Evolutionary conservation across 2,329 filamentous ascomycete genomes (phyloP).

Genomic region (Biscogniauxia marginata): DNA sequence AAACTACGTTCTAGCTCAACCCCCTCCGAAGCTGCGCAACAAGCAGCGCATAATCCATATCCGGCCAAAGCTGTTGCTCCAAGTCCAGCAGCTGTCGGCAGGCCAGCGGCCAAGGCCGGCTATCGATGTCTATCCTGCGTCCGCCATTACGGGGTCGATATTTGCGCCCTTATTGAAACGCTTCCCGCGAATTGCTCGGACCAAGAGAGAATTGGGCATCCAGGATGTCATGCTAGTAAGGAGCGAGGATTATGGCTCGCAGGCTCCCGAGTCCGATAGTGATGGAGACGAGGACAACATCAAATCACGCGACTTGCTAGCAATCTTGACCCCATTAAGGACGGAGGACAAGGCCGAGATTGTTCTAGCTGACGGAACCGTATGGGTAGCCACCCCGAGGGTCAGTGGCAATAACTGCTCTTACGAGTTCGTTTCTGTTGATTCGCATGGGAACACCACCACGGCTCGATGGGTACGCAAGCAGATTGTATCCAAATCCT

Average conservation of each 20-base stretch:
- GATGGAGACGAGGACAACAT: conserved; percentile 43
- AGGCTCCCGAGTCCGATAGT: conserved; percentile 33
- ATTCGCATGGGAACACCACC: conserved; percentile 55
- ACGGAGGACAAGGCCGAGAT: conserved; percentile 62
- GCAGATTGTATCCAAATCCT: conserved; percentile 29
- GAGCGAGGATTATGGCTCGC: conserved; percentile 63
- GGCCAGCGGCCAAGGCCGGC: conserved; percentile 63
- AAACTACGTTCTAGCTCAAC: conserved; percentile 66
- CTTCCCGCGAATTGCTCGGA: conserved; percentile 63
- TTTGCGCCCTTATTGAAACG: conserved; percentile 58
- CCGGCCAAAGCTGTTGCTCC: conserved; percentile 67
- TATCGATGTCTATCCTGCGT: conserved; percentile 72
- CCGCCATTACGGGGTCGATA: conserved; percentile 55
- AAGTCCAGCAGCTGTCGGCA: conserved; percentile 65
- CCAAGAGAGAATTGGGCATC: conserved; percentile 61
- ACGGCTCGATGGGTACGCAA: conserved; percentile 70
- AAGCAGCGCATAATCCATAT: conserved; percentile 66
- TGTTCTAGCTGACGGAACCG: conserved; percentile 61
- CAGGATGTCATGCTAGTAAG: conserved; percentile 71
- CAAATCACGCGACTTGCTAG: conserved; percentile 54
- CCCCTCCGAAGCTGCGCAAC: conserved; percentile 56
- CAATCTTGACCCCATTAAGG: conserved; percentile 63
- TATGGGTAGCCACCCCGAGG: conserved; percentile 55
- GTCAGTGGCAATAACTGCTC: conserved; percentile 43
- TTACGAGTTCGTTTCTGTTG: conserved; percentile 64